Evolutionary conservation across 495 filamentous ascomycete genomes (phyloP), one percentile per base, ranked within the genome.

Genomic region (Penicillium alfredii): DNA sequence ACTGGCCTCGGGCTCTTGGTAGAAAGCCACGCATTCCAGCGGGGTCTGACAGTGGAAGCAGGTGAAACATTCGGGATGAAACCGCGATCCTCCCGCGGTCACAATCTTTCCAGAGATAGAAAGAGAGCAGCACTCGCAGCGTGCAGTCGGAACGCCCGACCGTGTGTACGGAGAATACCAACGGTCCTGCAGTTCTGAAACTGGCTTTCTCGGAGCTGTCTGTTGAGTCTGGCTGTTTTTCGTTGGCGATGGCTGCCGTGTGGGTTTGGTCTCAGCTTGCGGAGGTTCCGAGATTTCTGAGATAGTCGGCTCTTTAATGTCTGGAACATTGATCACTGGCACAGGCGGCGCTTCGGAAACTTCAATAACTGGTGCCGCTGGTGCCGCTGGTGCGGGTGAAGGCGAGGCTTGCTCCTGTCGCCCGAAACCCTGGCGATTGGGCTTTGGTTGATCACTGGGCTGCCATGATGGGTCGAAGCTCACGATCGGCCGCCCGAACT

Each of bases 11-110:
- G 93, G 92, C 53, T 99, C 92, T 2, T 88, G 85, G 42, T 89
- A 93, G 62, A 99, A 97, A 18, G 92, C 93, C 16, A 99, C 83
- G 35, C 87, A 88, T 64, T 97, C 93, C 28, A 99, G 84, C 2
- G 74, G 68, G 3, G 88, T 92, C 28, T 82, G 76, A 63, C 92
- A 99, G 42, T 87, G 74, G 62, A 84, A 83, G 63, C 92, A 99
- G 12, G 75, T 69, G 63, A 99, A 96, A 61, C 92, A 99, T 40
- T 84, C 78, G 1, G 93, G 88, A 51, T 99, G 92, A 60, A 96
- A 97, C 17, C 89, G 83, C n/a, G 69, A 62, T 28, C 73, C 73
- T 8, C 81, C 81, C 8, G 94, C 81, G 11, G 81, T 87, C 13
- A 99, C 82, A 45, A 94, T 86, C 36, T 88, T 86, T 8, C 92